These are phyloP conservation scores for Cornus controversa DNA, from an alignment of 148 eudicot genomes.

Conservation along the genomic window DNA sequence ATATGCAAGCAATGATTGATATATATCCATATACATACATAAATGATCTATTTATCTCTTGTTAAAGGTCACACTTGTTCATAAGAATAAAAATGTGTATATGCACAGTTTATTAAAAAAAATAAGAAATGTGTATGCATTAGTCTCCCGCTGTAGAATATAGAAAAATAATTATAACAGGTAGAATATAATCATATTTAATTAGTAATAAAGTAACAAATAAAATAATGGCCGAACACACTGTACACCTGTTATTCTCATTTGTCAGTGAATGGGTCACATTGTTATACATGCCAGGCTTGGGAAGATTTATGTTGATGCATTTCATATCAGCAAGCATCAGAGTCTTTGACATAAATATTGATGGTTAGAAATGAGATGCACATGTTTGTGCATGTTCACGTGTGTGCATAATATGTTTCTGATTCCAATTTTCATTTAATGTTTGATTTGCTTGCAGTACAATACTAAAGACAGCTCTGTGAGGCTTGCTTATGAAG, in stretches of 20 bases:
- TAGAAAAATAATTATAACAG: too few species aligned
- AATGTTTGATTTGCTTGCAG: slow-evolving; percentile 39
- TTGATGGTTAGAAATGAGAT: neutral
- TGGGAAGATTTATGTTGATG: neutral
- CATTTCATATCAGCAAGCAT: neutral
- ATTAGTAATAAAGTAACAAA: too few species aligned
- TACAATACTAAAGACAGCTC: slow-evolving; percentile 96
- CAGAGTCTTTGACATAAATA: neutral
- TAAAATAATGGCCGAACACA: neutral
- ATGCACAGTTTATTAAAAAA: too few species aligned
- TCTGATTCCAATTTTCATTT: neutral
- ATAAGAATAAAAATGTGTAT: too few species aligned
- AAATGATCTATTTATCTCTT: too few species aligned
- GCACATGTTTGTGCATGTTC: neutral
- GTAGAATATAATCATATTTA: too few species aligned
- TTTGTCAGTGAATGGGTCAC: neutral
- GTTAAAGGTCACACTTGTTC: too few species aligned
- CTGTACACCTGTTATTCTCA: neutral
- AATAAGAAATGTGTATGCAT: too few species aligned
- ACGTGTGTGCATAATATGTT: neutral
- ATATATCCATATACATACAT: too few species aligned
- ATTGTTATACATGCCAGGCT: neutral
- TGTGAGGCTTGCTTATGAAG: slow-evolving; percentile 90
- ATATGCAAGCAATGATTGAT: neutral
- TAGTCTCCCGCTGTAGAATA: neutral